Conservation (phyloP, 805 yeast species). For the Yamadazyma philogaea region DNA sequence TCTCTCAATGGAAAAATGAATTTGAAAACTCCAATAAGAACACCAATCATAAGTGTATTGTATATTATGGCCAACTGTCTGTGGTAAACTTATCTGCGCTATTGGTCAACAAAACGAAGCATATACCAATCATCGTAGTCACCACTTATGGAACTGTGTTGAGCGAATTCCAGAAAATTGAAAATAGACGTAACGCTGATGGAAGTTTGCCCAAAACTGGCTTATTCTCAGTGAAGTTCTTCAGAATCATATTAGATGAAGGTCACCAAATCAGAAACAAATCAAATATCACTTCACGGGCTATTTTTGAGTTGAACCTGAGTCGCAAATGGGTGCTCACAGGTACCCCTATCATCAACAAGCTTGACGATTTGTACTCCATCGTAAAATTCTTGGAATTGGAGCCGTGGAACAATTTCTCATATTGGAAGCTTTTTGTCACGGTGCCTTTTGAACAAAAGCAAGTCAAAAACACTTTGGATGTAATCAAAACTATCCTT, state of each 20-base stretch:
- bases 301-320: conserved; percentile 64
- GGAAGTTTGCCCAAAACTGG: conserved; percentile 44
- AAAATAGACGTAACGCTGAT: conserved; percentile 25
- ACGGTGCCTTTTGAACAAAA: conserved; percentile 79
- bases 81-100: conserved; percentile 47
- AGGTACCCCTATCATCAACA: conserved; percentile 89
- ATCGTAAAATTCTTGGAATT: conserved; percentile 67
- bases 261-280: conserved; percentile 87
- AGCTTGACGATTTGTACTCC: conserved; percentile 82
- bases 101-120: conserved; percentile 35
- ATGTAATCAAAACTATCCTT: conserved; percentile 78
- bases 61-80: conserved; percentile 73
- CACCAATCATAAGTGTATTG: conserved; percentile 43
- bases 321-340: conserved; percentile 80
- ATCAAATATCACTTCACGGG: conserved; percentile 72
- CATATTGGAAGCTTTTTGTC: conserved; percentile 84
- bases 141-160: conserved; percentile 88
- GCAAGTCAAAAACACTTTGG: conserved; percentile 67
- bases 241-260: conserved; percentile 80
- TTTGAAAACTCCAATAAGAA: conserved; percentile 56
- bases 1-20: conserved; percentile 91
- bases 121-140: conserved; percentile 66
- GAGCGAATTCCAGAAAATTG: conserved; percentile 61
- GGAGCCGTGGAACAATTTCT: conserved; percentile 87
- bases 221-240: conserved; percentile 67